Evolutionary conservation across 257 asterid species (phyloP).

Genomic region (Rauvolfia tetraphylla): DNA sequence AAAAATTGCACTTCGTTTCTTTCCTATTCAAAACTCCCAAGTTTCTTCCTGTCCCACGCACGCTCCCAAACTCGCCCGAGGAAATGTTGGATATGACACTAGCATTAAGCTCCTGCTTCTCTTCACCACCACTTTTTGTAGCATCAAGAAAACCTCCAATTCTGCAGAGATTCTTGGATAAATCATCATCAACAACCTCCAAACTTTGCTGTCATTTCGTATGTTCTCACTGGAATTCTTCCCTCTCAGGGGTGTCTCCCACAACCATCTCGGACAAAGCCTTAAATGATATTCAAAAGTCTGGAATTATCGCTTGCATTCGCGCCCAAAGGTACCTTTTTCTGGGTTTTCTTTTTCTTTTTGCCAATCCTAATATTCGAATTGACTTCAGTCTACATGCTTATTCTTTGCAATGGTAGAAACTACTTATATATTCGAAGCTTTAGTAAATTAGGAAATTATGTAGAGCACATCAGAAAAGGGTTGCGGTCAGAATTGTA

Average conservation of each 20-base stretch:
- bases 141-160: neutral
- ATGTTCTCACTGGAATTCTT: neutral
- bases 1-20: too few species aligned
- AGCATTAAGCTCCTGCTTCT: neutral
- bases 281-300: conserved; percentile 46
- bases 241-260: conserved; percentile 8
- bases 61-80: too few species aligned
- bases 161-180: neutral
- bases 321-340: conserved; percentile 56
- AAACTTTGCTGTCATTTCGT: neutral
- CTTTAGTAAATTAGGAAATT: neutral
- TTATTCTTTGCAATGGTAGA: neutral
- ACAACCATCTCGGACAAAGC: conserved; percentile 38
- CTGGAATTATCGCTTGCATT: conserved; percentile 81
- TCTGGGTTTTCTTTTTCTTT: neutral
- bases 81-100: neutral
- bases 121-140: neutral
- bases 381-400: neutral
- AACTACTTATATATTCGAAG: neutral
- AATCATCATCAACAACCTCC: neutral
- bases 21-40: too few species aligned
- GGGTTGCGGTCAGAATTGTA: neutral
- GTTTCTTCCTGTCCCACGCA: too few species aligned
- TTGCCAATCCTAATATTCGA: neutral
- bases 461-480: neutral